Evolutionary conservation across 495 filamentous ascomycete species (phyloP).

Genomic region (Xylaria palmicola): DNA sequence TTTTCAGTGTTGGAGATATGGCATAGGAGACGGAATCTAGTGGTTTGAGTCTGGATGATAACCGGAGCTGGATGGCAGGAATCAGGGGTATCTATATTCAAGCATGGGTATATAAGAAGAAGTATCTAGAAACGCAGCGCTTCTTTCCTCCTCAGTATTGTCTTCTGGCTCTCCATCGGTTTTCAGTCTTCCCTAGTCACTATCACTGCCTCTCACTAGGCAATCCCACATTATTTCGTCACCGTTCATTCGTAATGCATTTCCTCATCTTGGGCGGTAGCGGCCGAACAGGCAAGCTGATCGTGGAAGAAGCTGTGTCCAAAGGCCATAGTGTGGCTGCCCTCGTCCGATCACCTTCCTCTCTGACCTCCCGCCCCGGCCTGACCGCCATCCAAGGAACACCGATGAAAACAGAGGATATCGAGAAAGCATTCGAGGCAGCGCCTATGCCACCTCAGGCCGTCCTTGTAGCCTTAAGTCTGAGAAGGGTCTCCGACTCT

Average conservation of each 20-base stretch:
- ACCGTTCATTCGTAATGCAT: constrained; percentile 31
- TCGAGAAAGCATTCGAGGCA: constrained; percentile 35
- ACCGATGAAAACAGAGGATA: constrained; percentile 35
- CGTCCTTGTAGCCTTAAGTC: constrained; percentile 38
- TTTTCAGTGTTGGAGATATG: not conserved
- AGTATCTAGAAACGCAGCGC: not conserved
- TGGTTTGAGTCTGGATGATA: not conserved
- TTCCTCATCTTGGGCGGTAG: constrained; percentile 45
- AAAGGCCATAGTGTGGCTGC: constrained; percentile 42
- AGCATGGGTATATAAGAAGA: not conserved
- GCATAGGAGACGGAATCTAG: not conserved
- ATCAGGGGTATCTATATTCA: not conserved
- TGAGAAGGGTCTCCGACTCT: constrained; percentile 19
- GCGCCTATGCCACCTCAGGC: constrained; percentile 21
- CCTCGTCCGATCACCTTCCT: constrained; percentile 38
- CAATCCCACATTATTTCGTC: not conserved
- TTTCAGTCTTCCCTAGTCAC: not conserved
- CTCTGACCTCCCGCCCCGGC: constrained; percentile 24
- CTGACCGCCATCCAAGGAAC: constrained; percentile 40
- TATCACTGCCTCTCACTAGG: not conserved
- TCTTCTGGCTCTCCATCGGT: not conserved
- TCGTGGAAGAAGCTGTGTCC: constrained; percentile 41
- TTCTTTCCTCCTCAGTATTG: not conserved
- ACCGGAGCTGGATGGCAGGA: not conserved
- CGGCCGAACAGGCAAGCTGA: constrained; percentile 44